Base-by-base conservation (phyloP, 1,284 basidiomycete species). In the Ustilago loliicola region DNA sequence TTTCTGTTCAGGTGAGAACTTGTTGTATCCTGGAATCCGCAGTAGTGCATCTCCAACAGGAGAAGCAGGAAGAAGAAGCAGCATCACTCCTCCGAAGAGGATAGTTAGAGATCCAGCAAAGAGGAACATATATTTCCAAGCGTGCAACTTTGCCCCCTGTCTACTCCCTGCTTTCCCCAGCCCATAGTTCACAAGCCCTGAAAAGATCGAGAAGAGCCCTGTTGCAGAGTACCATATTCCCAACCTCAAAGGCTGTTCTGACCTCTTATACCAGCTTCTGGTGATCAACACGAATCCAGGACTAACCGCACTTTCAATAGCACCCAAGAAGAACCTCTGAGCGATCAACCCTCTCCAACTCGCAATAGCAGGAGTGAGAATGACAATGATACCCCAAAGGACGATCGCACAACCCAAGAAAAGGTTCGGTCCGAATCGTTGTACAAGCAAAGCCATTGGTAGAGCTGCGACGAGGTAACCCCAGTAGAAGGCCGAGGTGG, bases 81-180 rank as follows among this genome's bases (percentile, higher is more conserved):
- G 81, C 64, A 89, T 74, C 23, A 88, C 79, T 27, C 87, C 72
- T 2, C 88, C 85, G 85, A 88, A 89, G 2, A 86, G 50, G 55
- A 89, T 88, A 7, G 89, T 89, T 50, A 88, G 64, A 7, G 83
- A 79, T 2, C 89, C 89, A n/a, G 87, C 88, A 56, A 89, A 89
- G 64, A 88, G 85, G 82, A 88, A 88, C 86, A 89, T 87, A 71
- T 87, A 87, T 80, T 89, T 89, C 89, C 89, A 89, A 0, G 88
- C 85, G 21, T 87, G 83, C 13, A 87, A 72, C 9, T 85, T 66
- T 1, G 87, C 83, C 7, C 80, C 79, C 0, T 57, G 34, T 9
- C 36, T 55, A 10, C 83, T 83, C 11, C 87, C 86, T 0, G 88
- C 85, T 38, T 74, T 81, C 17, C 85, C 88, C 2, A 89, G 81